Base-by-base conservation (phyloP, 441 rosid genomes). In the Viola pubescens region DNA sequence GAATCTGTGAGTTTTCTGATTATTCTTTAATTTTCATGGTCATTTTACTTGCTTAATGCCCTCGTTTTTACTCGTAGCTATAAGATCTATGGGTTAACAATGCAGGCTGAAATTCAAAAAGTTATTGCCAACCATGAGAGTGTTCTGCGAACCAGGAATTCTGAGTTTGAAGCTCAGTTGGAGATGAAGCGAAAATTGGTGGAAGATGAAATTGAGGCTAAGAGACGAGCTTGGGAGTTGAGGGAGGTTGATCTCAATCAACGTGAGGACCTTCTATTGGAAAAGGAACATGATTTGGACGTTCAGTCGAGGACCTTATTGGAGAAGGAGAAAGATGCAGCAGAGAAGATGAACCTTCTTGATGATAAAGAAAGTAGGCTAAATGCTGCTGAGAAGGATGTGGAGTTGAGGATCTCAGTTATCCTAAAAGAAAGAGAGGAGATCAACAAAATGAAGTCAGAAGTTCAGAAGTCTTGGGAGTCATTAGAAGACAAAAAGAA, bases 191-290 rank as follows among this genome's bases (percentile, higher is more conserved):
- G 72, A 16, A 86, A 87, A 70, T 34, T 67, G 71, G 85, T 71
- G 63, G 98, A 84, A 69, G 84, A 83, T 75, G 97, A 87, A 70
- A 75, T 87, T 40, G 98, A 86, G 73, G 73, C 75, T 48, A 92
- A 83, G 77, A 84, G 88, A 75, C 84, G 97, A 41, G 88, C 86
- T 46, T 89, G 88, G 87, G 97, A 92, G 69, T 77, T 92, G 70
- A 86, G 77, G 68, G 97, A 89, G 76, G 70, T 92, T 76, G 98
- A 92, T 71, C 71, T 89, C 54, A 66, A 53, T 56, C 85, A 84
- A 54, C 71, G 79, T 65, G 98, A 85, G 73, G 92, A 86, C 54
- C 68, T 71, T 12, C 70, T 83, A 43, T 54, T 16, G 53, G 98
- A 89, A 64, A 89, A 75, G 72, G 97, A 84, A 62, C 90, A 89